These are phyloP conservation scores for Hyphopichia wangnamkhiaoensis DNA, from an alignment of 1,139 yeast genomes.

Conservation along the genomic window DNA sequence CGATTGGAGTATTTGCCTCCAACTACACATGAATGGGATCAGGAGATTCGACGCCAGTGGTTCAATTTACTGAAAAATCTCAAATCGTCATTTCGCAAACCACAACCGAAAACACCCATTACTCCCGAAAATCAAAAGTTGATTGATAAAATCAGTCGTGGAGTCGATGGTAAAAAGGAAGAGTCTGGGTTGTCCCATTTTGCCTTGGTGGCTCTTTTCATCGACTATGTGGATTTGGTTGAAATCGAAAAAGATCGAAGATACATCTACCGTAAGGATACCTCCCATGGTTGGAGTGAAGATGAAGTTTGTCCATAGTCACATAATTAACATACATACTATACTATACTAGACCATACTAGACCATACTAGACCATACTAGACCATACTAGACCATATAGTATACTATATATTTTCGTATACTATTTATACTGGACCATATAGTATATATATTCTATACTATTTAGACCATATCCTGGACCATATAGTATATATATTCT, in stretches of 20 bases:
- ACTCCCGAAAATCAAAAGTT: conserved; percentile 56
- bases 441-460: no score
- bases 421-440: background rate
- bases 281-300: conserved; percentile 69
- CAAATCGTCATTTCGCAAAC: conserved; percentile 69
- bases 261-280: conserved; percentile 53
- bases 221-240: conserved; percentile 71
- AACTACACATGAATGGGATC: conserved; percentile 60
- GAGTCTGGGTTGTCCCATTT: conserved; percentile 69
- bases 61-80: conserved; percentile 52
- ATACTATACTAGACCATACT: no score
- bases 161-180: conserved; percentile 80
- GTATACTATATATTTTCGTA: background rate
- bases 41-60: conserved; percentile 70
- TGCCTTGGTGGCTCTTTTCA: conserved; percentile 67
- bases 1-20: conserved; percentile 46
- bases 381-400: no score
- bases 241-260: conserved; percentile 62
- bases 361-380: no score
- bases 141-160: conserved; percentile 72
- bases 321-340: no score
- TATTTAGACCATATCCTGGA: no score
- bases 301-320: conserved; percentile 71
- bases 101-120: conserved; percentile 63
- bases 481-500: no score